Evolutionary conservation across 768 basidiomycete species (phyloP), one percentile per base, ranked within the genome.

Genomic region (Mycena floridula): DNA sequence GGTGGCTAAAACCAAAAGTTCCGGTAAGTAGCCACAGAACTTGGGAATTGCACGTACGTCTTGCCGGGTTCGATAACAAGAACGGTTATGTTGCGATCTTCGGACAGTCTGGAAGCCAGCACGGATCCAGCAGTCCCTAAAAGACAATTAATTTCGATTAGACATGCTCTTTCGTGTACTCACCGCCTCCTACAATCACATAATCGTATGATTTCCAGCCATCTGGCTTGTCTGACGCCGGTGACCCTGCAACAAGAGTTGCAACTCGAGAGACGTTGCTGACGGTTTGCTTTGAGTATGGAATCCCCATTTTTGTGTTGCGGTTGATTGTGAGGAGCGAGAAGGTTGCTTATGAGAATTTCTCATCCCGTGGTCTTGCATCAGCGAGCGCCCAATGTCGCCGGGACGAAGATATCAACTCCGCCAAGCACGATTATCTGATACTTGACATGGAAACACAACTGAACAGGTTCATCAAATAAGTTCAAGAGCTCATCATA

Each of bases 51-150:
- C 50, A 44, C 46, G 9, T 35, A 66, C 64, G 45, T 53, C 25
- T 44, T 37, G 6, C 67, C 67, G 4, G 67, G 65, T 46, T 69
- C 67, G 30, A 76, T 52, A 15, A 75, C 54, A 22, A 76, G 62
- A 21, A 74, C 70, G 0, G 55, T 60, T 0, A 63, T 23, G 2
- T 55, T 54, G 1, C 60, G 28, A 36, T 65, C 56, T 48, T 74
- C 72, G 0, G 70, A 61, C 22, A 76, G 58, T 30, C 73, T 63
- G 12, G 59, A 66, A 5, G 73, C 74, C 9, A 76, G 53, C 4
- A 70, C 69, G 40, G 68, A 66, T 0, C 74, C 72, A 2, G 72
- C 72, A 15, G 66, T 68, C 18, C 73, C 74, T 43, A 15, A 21
- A n/a, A 24, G 40, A 42, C 18, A 12, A 21, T 23, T 23, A 25